These are phyloP conservation scores for Leccinum boreale DNA, from an alignment of 768 basidiomycete genomes.

Conservation along the genomic window DNA sequence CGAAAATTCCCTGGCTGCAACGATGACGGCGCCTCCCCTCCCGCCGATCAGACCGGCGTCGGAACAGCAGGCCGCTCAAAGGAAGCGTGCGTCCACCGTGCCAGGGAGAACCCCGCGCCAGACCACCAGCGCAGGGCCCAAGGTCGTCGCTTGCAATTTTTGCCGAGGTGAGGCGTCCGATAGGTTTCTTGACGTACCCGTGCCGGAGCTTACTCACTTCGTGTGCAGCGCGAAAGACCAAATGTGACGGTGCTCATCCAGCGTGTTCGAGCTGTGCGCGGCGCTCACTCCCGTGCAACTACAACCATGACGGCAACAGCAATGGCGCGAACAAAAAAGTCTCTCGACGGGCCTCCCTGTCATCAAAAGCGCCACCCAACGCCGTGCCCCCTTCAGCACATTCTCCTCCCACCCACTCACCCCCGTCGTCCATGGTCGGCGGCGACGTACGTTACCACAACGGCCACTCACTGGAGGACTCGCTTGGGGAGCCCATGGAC, in stretches of 20 bases:
- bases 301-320: conserved; percentile 59
- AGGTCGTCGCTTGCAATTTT: conserved; percentile 86
- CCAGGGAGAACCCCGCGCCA: conserved; percentile 59
- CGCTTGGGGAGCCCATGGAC: conserved; percentile 44
- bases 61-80: conserved; percentile 63
- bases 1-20: conserved; percentile 49
- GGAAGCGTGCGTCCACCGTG: conserved; percentile 68
- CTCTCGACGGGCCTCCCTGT: conserved; percentile 50
- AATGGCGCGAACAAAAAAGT: conserved; percentile 37
- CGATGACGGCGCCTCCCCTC: conserved; percentile 62
- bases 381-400: conserved; percentile 34
- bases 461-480: conserved; percentile 38
- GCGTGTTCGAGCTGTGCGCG: conserved; percentile 81
- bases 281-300: conserved; percentile 72
- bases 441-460: conserved; percentile 34
- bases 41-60: conserved; percentile 65
- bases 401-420: conserved; percentile 57
- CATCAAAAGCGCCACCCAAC: conserved; percentile 36
- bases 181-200: background rate
- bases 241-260: conserved; percentile 85
- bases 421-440: conserved; percentile 36
- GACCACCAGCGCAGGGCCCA: conserved; percentile 69
- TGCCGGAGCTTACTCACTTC: conserved; percentile 1
- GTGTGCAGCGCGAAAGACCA: conserved; percentile 74
- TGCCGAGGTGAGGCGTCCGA: conserved; percentile 63